Evolutionary conservation across 78 protist genomes (phyloP), one percentile per base, ranked within the genome.

Genomic region (Dictyostelium purpureum): DNA sequence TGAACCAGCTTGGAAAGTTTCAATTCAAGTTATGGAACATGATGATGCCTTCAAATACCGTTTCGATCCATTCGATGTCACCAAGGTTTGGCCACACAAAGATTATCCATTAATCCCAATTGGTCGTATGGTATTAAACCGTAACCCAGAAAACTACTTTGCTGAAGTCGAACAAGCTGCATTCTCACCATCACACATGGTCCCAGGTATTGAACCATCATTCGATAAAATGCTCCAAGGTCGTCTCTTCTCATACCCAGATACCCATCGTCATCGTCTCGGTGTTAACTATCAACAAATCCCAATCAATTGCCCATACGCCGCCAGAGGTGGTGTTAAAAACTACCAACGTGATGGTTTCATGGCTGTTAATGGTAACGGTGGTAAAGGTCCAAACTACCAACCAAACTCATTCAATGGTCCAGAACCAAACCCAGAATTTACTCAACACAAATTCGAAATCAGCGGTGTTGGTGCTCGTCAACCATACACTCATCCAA

Each of bases 101-200:
- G 92, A 52, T 51, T 88, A 79, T 63, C 97, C 98, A 24, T 47
- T 97, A 49, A 70, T 77, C 45, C 79, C 74, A 49, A 51, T 96
- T 19, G 98, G 98, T 63, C 59, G 90, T 28, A 59, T 97, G 90
- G 95, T 83, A 0, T 87, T 97, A 47, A 94, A 97, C 94, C 81
- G 96, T 54, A 97, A 97, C 71, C 95, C 97, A 37, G 97, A 96
- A 65, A 96, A 97, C 92, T 95, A 78, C 95, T 96, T 96, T 57
- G 95, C 96, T 26, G 97, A 97, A 67, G 90, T 75, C 42, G 98
- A 97, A 77, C 96, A 90, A 83, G 87, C 83, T 57, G 98, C 98
- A 2, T 96, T 97, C 88, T 89, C 96, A 6, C 98, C 98, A 35
- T 31, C 88, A n/a, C 96, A 96, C 80, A 42, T 95, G 69, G 97